Evolutionary conservation across 257 asterid species (phyloP), one percentile per base, ranked within the genome.

Genomic region (Solanum corneliomulleri): DNA sequence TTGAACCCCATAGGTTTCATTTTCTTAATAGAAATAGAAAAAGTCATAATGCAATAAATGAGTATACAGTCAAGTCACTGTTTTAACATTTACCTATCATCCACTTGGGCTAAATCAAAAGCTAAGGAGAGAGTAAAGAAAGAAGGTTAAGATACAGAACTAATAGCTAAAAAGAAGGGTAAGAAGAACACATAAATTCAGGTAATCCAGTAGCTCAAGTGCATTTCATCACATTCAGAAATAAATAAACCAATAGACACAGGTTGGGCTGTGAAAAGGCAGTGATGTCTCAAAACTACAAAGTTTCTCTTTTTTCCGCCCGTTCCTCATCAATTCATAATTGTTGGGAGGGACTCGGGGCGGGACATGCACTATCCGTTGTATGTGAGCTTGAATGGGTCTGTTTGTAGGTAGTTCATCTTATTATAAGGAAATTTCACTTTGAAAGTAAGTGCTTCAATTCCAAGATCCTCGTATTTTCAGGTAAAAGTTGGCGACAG

Each of bases 401-500:
- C 62, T 42, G 60, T 42, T 77, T 44, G 62, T 77, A 25, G 62
- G 70, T 58, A 70, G 41, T 45, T 78, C 84, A 45, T 78, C 41
- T 25, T 29, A 78, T 78, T 45, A 14, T 5, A 44, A 15, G 41
- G 84, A 78, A 4, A 45, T 4, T 25, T 45, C 25, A 9, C 84
- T 78, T 78, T 45, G 12, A 78, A 78, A 25, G 45, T 42, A 27
- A 66, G 9, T 68, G 14, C 27, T 69, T 85, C 49, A 85, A 42
- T 45, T 33, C 87, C 31, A 85, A 31, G 15, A 20, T 85, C 82
- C 69, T 66, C 77, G 49, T 82, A 42, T 89, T 81, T 92, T 82
- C 93, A 96, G 99, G 99, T 97, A 49, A 94, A 93, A 91, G 98
- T 97, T 86, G 92, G 86, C 14, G 98, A 97, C 88, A 92, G 97